Evolutionary conservation across 257 asterid genomes (phyloP), one percentile per base, ranked within the genome.

Genomic region (Primulina eburnea): DNA sequence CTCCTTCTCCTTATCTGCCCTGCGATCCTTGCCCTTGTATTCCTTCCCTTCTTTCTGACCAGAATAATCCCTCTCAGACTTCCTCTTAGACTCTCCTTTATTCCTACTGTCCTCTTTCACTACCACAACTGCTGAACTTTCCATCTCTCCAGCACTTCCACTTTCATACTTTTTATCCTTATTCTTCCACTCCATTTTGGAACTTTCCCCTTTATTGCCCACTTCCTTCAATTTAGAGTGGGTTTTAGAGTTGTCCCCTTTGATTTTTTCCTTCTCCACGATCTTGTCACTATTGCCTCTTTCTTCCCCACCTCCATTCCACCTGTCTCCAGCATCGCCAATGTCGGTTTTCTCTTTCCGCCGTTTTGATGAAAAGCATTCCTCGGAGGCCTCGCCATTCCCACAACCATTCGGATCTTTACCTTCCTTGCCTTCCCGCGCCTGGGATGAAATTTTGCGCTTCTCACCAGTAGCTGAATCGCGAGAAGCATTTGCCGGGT

Each of bases 401-500:
- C 84, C 89, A 70, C 73, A 78, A 18, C 83, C 85, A 74, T 79
- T 71, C 82, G 81, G 87, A 86, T 88, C 91, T 67, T 83, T 87
- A 40, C 83, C 72, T 21, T 82, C 95, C 74, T 78, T 85, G 34
- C 83, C 83, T 70, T 89, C 96, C 60, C 88, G 78, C 60, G 73
- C 57, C 74, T 80, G 86, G 11, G 89, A 84, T 17, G 88, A 81
- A 47, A 81, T 80, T 61, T 94, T 91, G 6, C 99, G 90, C 86
- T 94, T 94, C 73, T 94, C 99, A 59, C 97, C 97, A 14, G 96
- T 82, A 21, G 84, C 78, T 3, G 87, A 88, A 75, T 89, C 95
- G 75, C 85, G 79, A 58, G 81, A 78, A 65, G 64, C 83, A 84
- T 90, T 85, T 75, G 17, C 74, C 43, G 84, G 68, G 32, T 65